phyloP scores from a whole-genome alignment of 192 early-diverging fungal genomes.

The Coemansia sp. region DNA sequence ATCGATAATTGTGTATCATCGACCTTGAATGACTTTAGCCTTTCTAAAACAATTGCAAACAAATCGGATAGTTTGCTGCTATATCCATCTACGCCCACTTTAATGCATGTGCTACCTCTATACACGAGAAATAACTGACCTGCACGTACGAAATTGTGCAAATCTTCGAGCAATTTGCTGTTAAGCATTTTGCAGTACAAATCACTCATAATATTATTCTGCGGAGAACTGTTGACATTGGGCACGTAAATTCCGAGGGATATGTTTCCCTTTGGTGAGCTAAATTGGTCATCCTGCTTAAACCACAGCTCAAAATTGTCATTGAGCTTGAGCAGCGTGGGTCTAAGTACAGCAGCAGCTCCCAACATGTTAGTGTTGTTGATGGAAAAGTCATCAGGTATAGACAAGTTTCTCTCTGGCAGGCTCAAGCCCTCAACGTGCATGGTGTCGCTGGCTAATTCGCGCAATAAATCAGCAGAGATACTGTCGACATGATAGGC shows the following conservation, averaged over 20 bases:
- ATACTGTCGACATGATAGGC: conserved; percentile 63
- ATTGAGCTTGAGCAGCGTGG: conserved; percentile 14
- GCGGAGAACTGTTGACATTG: neutral
- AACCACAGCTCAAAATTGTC: conserved; percentile 74
- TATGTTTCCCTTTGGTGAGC: conserved; percentile 73
- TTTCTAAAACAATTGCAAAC: neutral
- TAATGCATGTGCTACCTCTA: conserved; percentile 64
- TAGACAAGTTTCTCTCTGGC: conserved; percentile 12
- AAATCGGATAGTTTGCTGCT: neutral
- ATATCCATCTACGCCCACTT: neutral
- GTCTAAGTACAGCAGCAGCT: neutral
- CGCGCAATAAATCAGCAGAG: neutral
- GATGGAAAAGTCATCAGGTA: conserved; percentile 34
- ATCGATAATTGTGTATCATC: neutral
- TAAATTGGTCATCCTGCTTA: conserved; percentile 88
- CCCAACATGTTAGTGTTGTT: neutral
- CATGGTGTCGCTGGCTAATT: neutral
- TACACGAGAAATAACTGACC: neutral
- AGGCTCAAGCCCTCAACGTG: neutral
- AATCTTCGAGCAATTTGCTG: conserved; percentile 61
- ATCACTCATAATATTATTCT: neutral
- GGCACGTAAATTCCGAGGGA: neutral
- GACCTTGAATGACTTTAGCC: neutral
- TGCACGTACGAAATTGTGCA: neutral
- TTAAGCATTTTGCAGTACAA: conserved; percentile 62